Evolutionary conservation across 1,284 basidiomycete genomes (phyloP), one percentile per base, ranked within the genome.

Genomic region (Leccinum pseudoinsigne): DNA sequence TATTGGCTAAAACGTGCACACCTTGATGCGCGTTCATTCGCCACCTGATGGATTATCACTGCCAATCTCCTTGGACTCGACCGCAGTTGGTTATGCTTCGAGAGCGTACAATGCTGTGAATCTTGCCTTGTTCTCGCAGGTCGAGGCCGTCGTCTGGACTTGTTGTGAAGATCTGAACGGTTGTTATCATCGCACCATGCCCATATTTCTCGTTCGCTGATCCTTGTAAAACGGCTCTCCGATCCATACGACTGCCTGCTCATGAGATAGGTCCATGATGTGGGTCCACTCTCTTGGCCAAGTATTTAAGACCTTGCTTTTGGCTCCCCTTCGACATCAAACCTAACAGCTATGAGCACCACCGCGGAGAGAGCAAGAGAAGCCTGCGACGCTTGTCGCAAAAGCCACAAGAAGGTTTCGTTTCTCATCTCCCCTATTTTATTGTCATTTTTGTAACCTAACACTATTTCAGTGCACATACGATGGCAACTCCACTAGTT

Each of bases 371-470:
- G 75, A 67, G 72, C 74, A 11, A 73, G 64, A 59, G 67, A 71
- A 55, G 74, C 74, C 16, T 75, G 74, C 64, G 65, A 66, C 1
- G 50, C 68, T 55, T 75, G 74, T 57, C 74, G 70, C 55, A 68
- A 38, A 54, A 72, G 69, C 23, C 74, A 76, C 63, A 76, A 77
- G 56, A 76, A 67, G 68, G 74, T 76, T 28, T 14, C 14, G 57
- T 45, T 10, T 11, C 36, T 9, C 12, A 14, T 4, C 23, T 5
- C 4, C 50, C 18, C 51, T 63, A 16, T 55, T 31, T 21, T 9
- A 5, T 9, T 3, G 7, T 47, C 18, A 50, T 50, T 50, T 14
- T 50, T 21, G 21, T 50, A 50, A 50, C 47, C 47, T 50, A 69
- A 21, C 26, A 16, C 40, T 18, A 9, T 23, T 42, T 3, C 38